Evolutionary conservation across 2,329 filamentous ascomycete genomes (phyloP), one percentile per base, ranked within the genome.

Genomic region (Lachnellula suecica): DNA sequence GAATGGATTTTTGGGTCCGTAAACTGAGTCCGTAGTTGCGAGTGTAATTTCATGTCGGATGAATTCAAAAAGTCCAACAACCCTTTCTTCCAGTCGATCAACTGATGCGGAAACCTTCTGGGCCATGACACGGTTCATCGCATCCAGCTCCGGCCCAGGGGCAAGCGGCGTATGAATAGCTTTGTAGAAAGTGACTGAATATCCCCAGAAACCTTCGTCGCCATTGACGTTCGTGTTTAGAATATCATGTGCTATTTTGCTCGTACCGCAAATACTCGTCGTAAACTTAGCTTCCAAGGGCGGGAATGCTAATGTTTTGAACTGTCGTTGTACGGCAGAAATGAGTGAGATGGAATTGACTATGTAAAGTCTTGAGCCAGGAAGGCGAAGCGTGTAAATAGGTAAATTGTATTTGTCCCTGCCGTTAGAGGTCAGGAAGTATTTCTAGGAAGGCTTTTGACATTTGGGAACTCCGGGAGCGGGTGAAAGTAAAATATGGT

Each of bases 1-100:
- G 35, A 66, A 74, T 0, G 72, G 73, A 51, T 74, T 75, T 50
- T 70, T 59, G 0, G 69, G 70, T 2, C 73, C 73, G 54, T 75
- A 76, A 0, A 73, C 64, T 13, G 71, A 66, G 41, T 68, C 61
- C 0, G 72, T 75, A 41, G 70, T 66, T 2, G 72, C 70, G 4
- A 65, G 53, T 0, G 68, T 70, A 8, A 53, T 37, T 17, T 24
- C 22, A 23, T 43, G 40, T 42, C 35, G 20, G 19, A 43, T 27
- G 31, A 22, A 49, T 5, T 47, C 20, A 73, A 64, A 19, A 65
- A 59, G 48, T 68, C 66, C 17, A 62, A 61, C 11, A 71, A 52
- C 50, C 63, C 64, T 42, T 20, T n/a, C 51, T 29, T 31, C 62
- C 63, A 52, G n/a, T 19, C 29, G 13, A 27, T 41, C 35, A 6